Conservation (phyloP, 495 filamentous ascomycete species). For the Penicillium crystallinum region DNA sequence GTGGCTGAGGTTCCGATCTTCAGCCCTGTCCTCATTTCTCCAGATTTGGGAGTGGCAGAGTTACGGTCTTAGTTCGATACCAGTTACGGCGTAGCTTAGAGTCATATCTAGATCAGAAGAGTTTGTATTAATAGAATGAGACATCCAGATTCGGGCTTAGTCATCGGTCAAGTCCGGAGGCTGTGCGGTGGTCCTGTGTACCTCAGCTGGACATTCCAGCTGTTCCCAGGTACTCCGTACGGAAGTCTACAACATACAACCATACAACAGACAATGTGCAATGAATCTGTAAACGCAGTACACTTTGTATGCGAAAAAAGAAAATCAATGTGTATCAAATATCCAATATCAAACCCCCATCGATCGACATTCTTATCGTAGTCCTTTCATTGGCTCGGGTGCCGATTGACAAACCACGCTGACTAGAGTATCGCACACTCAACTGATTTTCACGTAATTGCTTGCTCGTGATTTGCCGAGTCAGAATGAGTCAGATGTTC, state of each 20-base stretch:
- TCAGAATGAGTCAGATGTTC: background rate
- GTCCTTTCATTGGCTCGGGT: slow-evolving; percentile 21
- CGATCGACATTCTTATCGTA: slow-evolving; percentile 33
- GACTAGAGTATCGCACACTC: slow-evolving; percentile 20
- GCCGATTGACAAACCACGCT: slow-evolving; percentile 35
- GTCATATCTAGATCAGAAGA: background rate
- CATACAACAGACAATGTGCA: background rate
- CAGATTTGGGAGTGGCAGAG: background rate
- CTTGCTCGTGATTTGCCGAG: background rate
- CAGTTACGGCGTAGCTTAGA: background rate
- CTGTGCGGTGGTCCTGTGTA: slow-evolving; percentile 2
- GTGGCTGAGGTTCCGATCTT: slow-evolving; percentile 26
- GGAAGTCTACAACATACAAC: too few relatives aligned
- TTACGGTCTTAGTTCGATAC: background rate
- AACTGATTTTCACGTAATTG: slow-evolving; percentile 7
- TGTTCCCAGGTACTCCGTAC: too few relatives aligned
- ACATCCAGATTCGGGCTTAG: slow-evolving; percentile 7
- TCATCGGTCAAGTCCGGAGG: slow-evolving; percentile 6
- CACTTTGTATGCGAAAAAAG: background rate
- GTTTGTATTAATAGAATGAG: slow-evolving; percentile 7
- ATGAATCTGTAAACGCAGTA: too few relatives aligned
- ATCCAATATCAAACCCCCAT: background rate
- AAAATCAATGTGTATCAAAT: background rate
- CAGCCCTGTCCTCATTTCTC: slow-evolving; percentile 27
- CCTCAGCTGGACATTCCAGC: background rate